Conservation (phyloP, 495 filamentous ascomycete genomes). For the Neurospora sp. region DNA sequence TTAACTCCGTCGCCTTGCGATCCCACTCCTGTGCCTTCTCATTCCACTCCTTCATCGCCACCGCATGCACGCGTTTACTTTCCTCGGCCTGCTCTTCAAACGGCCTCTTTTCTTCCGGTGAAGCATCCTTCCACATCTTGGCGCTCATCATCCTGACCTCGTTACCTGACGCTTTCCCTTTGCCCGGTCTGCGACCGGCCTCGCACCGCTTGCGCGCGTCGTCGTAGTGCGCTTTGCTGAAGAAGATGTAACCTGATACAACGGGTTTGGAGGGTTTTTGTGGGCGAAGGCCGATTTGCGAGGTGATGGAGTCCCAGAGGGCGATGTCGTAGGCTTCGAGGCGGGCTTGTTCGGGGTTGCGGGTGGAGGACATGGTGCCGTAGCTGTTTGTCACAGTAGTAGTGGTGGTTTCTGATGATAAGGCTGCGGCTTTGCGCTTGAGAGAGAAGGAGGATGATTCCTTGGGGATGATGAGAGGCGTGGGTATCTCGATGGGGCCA, state of each 20-base stretch:
- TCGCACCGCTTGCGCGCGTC: conserved; percentile 64
- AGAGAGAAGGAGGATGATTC: conserved; percentile 26
- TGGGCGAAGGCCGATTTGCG: conserved; percentile 63
- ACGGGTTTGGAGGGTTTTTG: conserved; percentile 57
- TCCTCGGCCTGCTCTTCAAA: conserved; percentile 62
- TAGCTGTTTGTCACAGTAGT: neutral
- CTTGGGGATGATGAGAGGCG: conserved; percentile 62
- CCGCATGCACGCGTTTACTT: conserved; percentile 53
- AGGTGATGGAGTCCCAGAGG: conserved; percentile 57
- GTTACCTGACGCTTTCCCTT: conserved; percentile 59
- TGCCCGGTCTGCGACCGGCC: conserved; percentile 49
- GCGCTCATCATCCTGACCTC: conserved; percentile 75
- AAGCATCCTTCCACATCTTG: conserved; percentile 77
- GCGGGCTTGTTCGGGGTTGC: conserved; percentile 42
- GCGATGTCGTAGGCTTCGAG: conserved; percentile 61
- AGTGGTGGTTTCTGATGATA: neutral
- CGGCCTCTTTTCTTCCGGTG: conserved; percentile 56
- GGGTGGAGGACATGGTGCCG: conserved; percentile 7
- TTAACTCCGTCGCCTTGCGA: conserved; percentile 45
- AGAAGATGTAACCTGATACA: conserved; percentile 66
- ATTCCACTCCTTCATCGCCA: conserved; percentile 47
- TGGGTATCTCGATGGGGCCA: conserved; percentile 60
- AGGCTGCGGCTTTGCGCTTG: conserved; percentile 44
- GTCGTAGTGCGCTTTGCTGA: conserved; percentile 71
- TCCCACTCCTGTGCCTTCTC: conserved; percentile 59